A percentile compares a stretch with the other conserved stretches of the same genome.
Evolutionary conservation across 495 filamentous ascomycete genomes (phyloP).

Genomic region (Clohesyomyces aquaticus): DNA sequence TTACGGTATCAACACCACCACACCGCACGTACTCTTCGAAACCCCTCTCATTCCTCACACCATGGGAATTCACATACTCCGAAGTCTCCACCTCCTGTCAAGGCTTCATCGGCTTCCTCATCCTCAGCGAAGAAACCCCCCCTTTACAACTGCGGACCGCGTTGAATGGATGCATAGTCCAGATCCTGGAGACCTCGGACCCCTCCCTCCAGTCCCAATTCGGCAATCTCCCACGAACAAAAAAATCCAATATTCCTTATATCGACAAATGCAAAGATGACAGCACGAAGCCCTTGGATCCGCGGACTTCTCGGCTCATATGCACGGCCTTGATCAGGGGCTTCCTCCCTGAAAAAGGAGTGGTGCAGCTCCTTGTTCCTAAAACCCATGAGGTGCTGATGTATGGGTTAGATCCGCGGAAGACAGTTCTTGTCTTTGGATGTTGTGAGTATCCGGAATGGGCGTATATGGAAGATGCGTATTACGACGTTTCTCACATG

Average conservation of each 20-base stretch:
- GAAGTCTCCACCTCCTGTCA: constrained; percentile 41
- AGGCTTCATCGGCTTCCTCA: constrained; percentile 26
- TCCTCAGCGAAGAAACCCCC: constrained; percentile 15
- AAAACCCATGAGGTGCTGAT: constrained; percentile 15
- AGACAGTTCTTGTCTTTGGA: constrained; percentile 32
- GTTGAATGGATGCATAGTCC: constrained; percentile 28
- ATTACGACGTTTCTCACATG: constrained; percentile 10
- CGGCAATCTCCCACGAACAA: constrained; percentile 18
- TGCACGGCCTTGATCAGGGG: constrained; percentile 33
- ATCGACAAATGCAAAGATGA: constrained; percentile 13
- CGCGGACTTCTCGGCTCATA: constrained; percentile 15
- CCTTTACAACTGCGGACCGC: constrained; percentile 11
- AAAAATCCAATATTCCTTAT: constrained; percentile 22
- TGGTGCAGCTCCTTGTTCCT: constrained; percentile 29
- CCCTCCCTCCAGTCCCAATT: constrained; percentile 7
- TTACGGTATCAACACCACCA: not conserved
- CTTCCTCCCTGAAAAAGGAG: constrained; percentile 13
- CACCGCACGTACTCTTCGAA: constrained; percentile 57
- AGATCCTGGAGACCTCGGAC: constrained; percentile 22
- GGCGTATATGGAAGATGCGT: constrained; percentile 35
- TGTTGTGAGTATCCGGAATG: constrained; percentile 34
- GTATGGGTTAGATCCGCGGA: constrained; percentile 18
- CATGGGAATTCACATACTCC: constrained; percentile 61
- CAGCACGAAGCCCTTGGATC: constrained; percentile 18
- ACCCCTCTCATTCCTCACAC: constrained; percentile 54